phyloP scores from a whole-genome alignment of 768 basidiomycete species.

The Pisolithus tinctorius region DNA sequence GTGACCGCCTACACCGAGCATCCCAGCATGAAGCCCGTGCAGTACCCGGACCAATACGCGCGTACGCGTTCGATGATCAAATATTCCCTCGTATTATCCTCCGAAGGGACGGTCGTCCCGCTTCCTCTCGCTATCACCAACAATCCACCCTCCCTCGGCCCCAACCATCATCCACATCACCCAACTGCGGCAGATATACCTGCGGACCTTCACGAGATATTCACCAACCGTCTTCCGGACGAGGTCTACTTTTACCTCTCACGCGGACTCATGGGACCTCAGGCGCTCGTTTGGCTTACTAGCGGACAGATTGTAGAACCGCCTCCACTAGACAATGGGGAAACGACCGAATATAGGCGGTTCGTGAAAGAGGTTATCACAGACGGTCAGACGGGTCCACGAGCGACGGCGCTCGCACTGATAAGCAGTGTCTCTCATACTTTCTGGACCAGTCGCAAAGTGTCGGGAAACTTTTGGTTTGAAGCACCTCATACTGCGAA shows the following conservation, averaged over 20 bases:
- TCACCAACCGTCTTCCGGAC: constrained; percentile 90
- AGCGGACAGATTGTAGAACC: constrained; percentile 79
- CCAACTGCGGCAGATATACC: constrained; percentile 87
- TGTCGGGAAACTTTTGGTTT: constrained; percentile 74
- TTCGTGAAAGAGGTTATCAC: constrained; percentile 96
- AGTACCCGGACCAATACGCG: constrained; percentile 82
- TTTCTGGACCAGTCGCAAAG: constrained; percentile 76
- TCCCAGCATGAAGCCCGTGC: constrained; percentile 70
- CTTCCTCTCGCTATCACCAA: constrained; percentile 61
- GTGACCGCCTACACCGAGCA: constrained; percentile 74
- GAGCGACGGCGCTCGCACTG: constrained; percentile 85
- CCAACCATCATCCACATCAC: constrained; percentile 55
- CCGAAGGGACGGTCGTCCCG: constrained; percentile 77
- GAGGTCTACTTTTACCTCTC: constrained; percentile 96
- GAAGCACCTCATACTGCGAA: constrained; percentile 52
- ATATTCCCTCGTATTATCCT: constrained; percentile 83
- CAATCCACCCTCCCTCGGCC: constrained; percentile 40
- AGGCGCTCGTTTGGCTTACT: constrained; percentile 92
- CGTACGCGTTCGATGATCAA: constrained; percentile 89
- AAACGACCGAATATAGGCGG: constrained; percentile 88
- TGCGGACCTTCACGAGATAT: constrained; percentile 86
- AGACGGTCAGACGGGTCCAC: constrained; percentile 88
- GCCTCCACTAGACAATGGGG: constrained; percentile 89
- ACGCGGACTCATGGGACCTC: constrained; percentile 82
- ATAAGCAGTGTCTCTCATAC: constrained; percentile 72